A percentile compares a stretch with the other conserved stretches of the same genome.
These are phyloP conservation scores for Xylariaceae sp. DNA, from an alignment of 2,329 filamentous ascomycete genomes.

Conservation along the genomic window DNA sequence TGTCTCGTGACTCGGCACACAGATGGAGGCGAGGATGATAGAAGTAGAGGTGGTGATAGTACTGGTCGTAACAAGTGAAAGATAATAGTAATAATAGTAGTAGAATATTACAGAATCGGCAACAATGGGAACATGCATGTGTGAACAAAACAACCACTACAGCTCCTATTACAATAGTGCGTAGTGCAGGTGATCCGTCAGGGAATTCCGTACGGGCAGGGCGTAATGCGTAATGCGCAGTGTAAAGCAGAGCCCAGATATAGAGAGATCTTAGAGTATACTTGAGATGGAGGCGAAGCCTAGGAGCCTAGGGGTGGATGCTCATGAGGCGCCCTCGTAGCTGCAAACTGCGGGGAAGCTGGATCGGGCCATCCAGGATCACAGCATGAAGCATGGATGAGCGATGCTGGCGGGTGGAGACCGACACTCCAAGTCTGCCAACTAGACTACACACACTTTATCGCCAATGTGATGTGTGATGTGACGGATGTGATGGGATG, in stretches of 20 bases:
- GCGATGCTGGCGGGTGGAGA: slow-evolving; percentile 10
- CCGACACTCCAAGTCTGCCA: background rate
- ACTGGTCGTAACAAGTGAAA: background rate
- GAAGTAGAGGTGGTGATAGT: slow-evolving; percentile 1
- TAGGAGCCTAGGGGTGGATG: slow-evolving; percentile 14
- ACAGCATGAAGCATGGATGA: slow-evolving; percentile 15
- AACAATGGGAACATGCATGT: slow-evolving; percentile 2
- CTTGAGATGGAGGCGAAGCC: slow-evolving; percentile 1
- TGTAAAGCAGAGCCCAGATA: background rate
- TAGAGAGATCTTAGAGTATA: background rate
- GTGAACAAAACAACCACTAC: background rate
- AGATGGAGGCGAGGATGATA: background rate
- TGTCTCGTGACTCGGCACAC: slow-evolving; percentile 3
- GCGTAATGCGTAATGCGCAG: no score
- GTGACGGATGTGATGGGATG: background rate
- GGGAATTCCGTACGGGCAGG: no score
- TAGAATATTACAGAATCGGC: slow-evolving; percentile 12
- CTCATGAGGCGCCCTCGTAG: slow-evolving; percentile 6
- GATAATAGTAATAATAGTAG: background rate
- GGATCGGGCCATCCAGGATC: slow-evolving; percentile 13
- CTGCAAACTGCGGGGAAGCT: slow-evolving; percentile 20
- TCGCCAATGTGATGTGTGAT: slow-evolving; percentile 9
- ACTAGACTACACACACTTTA: background rate
- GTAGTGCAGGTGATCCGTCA: background rate
- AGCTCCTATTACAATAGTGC: background rate